phyloP scores from a whole-genome alignment of 2,329 filamentous ascomycete species.

The Claviceps spartinae region DNA sequence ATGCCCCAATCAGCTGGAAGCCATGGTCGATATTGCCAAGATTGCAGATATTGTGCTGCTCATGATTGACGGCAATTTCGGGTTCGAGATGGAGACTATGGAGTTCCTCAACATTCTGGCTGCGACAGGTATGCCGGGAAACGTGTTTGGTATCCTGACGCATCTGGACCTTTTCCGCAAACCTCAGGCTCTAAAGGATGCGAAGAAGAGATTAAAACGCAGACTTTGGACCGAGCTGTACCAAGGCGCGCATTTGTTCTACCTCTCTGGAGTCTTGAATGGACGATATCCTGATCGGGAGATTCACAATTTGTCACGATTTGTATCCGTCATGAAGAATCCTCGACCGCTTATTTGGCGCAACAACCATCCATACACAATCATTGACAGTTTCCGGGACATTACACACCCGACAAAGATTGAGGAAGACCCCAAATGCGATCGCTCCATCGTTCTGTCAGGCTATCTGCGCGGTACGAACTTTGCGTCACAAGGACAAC shows the following conservation, averaged over 20 bases:
- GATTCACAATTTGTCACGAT: conserved; percentile 87
- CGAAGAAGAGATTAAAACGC: conserved; percentile 93
- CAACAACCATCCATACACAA: conserved; percentile 86
- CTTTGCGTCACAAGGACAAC: conserved; percentile 70
- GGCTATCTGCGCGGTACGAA: conserved; percentile 93
- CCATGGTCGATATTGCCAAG: conserved; percentile 95
- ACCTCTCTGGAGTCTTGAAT: conserved; percentile 91
- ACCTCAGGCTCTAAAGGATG: conserved; percentile 77
- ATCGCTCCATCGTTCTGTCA: conserved; percentile 80
- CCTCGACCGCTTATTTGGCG: conserved; percentile 91
- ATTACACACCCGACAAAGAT: conserved; percentile 87
- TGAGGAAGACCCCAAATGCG: conserved; percentile 78
- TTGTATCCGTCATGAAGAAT: conserved; percentile 98
- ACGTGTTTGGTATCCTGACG: conserved; percentile 93
- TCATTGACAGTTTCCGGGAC: conserved; percentile 90
- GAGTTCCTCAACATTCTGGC: conserved; percentile 91
- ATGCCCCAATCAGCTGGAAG: conserved; percentile 90
- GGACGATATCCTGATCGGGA: conserved; percentile 93
- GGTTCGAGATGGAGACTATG: conserved; percentile 99
- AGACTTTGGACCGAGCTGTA: conserved; percentile 95
- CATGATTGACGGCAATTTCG: conserved; percentile 98
- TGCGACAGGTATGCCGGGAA: conserved; percentile 95
- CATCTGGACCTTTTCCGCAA: conserved; percentile 94
- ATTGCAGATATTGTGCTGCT: conserved; percentile 93
- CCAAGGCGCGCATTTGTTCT: conserved; percentile 93